Conservation (phyloP, 2,329 filamentous ascomycete genomes). For the Aspergillus viridinutans region DNA sequence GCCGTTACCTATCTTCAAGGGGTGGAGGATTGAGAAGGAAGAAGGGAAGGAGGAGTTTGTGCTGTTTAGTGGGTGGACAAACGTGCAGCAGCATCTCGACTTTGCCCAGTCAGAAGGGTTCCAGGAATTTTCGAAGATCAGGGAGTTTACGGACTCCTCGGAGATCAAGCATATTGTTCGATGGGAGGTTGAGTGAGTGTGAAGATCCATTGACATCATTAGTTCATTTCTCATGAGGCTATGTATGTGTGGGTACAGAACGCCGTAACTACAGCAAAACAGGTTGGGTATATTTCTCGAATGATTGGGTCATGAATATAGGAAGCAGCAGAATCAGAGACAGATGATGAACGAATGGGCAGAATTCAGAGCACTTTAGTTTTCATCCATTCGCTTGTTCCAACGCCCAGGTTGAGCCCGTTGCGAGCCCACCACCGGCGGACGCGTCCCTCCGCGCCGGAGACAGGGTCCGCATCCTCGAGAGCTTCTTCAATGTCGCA, state of each 20-base stretch:
- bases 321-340: neutral
- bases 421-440: conserved; percentile 84
- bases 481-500: conserved; percentile 94
- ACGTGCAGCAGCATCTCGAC: conserved; percentile 29
- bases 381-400: conserved; percentile 87
- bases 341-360: neutral
- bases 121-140: conserved; percentile 22
- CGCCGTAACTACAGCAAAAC: neutral
- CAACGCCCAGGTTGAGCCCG: conserved; percentile 73
- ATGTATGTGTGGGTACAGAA: neutral
- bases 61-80: conserved; percentile 38
- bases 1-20: conserved; percentile 28
- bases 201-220: neutral
- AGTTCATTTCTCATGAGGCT: neutral
- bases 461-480: conserved; percentile 68
- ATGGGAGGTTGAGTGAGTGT: neutral
- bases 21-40: conserved; percentile 39
- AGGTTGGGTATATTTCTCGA: neutral
- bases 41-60: conserved; percentile 40
- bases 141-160: conserved; percentile 15
- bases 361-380: conserved; percentile 60
- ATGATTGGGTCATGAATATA: neutral
- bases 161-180: conserved; percentile 25
- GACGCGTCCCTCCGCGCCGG: conserved; percentile 66
- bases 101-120: conserved; percentile 35